These are phyloP conservation scores for Penicillium sp. DNA, from an alignment of 2,329 filamentous ascomycete species.

Conservation along the genomic window DNA sequence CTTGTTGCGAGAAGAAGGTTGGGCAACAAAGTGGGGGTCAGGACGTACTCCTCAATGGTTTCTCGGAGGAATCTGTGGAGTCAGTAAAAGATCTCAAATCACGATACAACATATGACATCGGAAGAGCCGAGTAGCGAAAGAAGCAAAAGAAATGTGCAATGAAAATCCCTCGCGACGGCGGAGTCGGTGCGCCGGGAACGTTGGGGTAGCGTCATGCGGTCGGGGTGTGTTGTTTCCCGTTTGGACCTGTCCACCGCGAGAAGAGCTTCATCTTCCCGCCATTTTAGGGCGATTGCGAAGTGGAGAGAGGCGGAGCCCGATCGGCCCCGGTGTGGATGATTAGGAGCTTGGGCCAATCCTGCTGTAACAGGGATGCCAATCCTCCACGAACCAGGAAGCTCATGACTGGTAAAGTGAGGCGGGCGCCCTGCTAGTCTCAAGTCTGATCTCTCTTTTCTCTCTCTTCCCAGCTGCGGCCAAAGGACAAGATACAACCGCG, in stretches of 20 bases:
- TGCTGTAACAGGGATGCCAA: constrained; percentile 17
- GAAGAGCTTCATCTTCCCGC: constrained; percentile 14
- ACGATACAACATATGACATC: constrained; percentile 14
- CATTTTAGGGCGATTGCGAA: constrained; percentile 19
- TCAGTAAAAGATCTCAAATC: constrained; percentile 26
- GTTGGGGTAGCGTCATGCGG: constrained; percentile 16
- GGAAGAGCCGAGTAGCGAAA: constrained; percentile 14
- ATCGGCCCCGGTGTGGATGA: constrained; percentile 33
- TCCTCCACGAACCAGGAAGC: constrained; percentile 13
- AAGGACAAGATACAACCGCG: neutral
- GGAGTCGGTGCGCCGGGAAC: constrained; percentile 27
- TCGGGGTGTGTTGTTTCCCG: constrained; percentile 5
- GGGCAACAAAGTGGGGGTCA: constrained; percentile 69
- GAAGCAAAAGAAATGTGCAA: constrained; percentile 15
- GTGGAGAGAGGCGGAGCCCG: constrained; percentile 33
- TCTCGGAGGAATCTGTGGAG: constrained; percentile 49
- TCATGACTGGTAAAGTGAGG: constrained; percentile 11
- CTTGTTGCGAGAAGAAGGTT: constrained; percentile 66
- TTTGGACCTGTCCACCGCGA: constrained; percentile 14
- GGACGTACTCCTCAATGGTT: constrained; percentile 61
- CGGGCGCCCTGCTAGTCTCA: neutral
- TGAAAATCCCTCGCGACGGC: constrained; percentile 21
- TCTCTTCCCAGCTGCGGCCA: no score
- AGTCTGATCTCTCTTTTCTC: no score
- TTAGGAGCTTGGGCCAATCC: constrained; percentile 38